Evolutionary conservation across 2,329 filamentous ascomycete species (phyloP).

Genomic region (Colletotrichum sp.): DNA sequence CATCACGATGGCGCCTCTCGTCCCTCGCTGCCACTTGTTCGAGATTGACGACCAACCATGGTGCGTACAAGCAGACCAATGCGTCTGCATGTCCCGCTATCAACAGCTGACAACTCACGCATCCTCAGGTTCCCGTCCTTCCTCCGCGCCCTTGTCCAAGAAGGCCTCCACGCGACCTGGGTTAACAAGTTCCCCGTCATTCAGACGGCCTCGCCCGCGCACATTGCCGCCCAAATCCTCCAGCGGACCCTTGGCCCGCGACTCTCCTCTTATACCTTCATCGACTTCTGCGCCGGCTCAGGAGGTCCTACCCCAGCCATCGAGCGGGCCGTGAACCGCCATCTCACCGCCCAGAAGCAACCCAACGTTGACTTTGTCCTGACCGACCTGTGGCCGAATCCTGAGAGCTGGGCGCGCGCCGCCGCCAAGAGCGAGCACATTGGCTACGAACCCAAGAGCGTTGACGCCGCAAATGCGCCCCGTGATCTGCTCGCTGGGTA

Average conservation of each 20-base stretch:
- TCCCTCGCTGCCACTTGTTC: conserved; percentile 66
- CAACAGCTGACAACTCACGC: not conserved
- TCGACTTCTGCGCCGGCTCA: conserved; percentile 79
- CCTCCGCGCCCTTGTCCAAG: conserved; percentile 68
- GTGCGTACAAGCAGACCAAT: conserved; percentile 41
- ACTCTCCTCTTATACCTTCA: conserved; percentile 62
- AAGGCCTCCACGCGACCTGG: conserved; percentile 68
- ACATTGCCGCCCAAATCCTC: conserved; percentile 63
- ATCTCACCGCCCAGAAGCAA: conserved; percentile 29
- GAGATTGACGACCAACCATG: conserved; percentile 72
- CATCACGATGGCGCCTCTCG: conserved; percentile 48
- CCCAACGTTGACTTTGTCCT: conserved; percentile 61
- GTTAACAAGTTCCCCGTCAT: conserved; percentile 61
- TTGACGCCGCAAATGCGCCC: conserved; percentile 70
- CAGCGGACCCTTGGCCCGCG: conserved; percentile 50
- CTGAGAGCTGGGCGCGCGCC: conserved; percentile 61
- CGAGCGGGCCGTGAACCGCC: conserved; percentile 61
- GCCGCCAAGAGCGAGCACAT: conserved; percentile 58
- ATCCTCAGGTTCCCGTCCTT: conserved; percentile 65
- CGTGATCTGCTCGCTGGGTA: conserved; percentile 44
- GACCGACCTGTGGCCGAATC: conserved; percentile 69
- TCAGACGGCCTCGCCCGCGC: conserved; percentile 61
- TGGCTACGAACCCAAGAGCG: conserved; percentile 60
- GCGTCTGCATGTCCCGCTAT: not conserved
- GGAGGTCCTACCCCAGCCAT: conserved; percentile 73